Evolutionary conservation across 2,329 filamentous ascomycete species (phyloP).

Genomic region (Verticillium dahliae): DNA sequence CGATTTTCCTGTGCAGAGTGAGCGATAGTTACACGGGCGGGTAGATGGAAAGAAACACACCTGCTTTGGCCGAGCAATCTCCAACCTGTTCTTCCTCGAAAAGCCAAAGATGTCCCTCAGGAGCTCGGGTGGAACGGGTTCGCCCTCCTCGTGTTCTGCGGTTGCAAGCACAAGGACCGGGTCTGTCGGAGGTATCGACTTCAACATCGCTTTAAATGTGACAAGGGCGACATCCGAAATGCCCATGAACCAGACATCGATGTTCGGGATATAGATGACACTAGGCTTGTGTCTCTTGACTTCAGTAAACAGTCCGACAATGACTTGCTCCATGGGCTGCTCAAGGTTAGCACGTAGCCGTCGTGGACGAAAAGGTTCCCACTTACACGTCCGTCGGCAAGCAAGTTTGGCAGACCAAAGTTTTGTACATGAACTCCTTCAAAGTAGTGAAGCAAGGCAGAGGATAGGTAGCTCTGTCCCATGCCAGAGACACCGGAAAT

Average conservation of each 20-base stretch:
- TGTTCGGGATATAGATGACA: conserved; percentile 87
- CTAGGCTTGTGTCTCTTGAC: conserved; percentile 92
- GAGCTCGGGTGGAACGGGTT: conserved; percentile 56
- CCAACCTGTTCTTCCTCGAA: conserved; percentile 70
- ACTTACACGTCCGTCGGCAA: conserved; percentile 73
- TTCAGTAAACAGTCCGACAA: conserved; percentile 87
- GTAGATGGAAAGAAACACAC: conserved; percentile 30
- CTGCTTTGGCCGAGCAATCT: conserved; percentile 59
- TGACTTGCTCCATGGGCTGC: conserved; percentile 72
- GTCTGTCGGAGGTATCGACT: conserved; percentile 81
- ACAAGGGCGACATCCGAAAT: conserved; percentile 59
- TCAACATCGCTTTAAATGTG: conserved; percentile 77
- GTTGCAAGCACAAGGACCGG: conserved; percentile 85
- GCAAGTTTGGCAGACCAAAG: conserved; percentile 82
- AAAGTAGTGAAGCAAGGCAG: conserved; percentile 81
- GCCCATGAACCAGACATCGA: conserved; percentile 77
- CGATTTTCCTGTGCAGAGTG: conserved; percentile 47
- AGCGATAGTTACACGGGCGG: conserved; percentile 9
- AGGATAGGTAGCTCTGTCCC: conserved; percentile 86
- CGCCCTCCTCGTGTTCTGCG: conserved; percentile 57
- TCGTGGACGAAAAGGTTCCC: neutral
- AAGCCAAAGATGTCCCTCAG: conserved; percentile 79
- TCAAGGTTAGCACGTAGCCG: conserved; percentile 5
- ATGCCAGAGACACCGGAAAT: conserved; percentile 80
- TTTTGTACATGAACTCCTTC: conserved; percentile 92